These are phyloP conservation scores for Ogataea ganodermae DNA, from an alignment of 805 yeast genomes.

Conservation along the genomic window DNA sequence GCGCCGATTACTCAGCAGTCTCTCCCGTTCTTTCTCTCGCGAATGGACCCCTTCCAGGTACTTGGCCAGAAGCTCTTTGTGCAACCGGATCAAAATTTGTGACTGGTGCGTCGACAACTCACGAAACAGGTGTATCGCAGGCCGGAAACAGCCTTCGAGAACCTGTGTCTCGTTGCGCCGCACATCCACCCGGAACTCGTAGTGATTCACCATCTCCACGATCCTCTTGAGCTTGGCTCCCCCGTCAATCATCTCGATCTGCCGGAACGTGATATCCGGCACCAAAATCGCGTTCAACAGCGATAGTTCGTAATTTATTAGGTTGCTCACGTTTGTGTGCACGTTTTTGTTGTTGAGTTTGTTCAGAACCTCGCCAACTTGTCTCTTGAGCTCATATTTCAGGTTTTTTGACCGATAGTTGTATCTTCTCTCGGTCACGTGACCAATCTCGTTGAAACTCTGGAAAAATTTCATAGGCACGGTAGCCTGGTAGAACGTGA, in stretches of 20 bases:
- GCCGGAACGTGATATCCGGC: slow-evolving; percentile 19
- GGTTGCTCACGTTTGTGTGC: slow-evolving; percentile 29
- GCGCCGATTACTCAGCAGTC: slow-evolving; percentile 16
- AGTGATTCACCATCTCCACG: slow-evolving; percentile 15
- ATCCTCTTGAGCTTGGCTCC: slow-evolving; percentile 18
- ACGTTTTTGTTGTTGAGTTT: slow-evolving; percentile 36
- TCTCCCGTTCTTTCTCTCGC: slow-evolving; percentile 10
- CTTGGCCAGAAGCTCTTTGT: slow-evolving; percentile 18
- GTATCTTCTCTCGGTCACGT: slow-evolving; percentile 20
- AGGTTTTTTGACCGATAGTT: slow-evolving; percentile 39
- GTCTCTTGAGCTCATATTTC: slow-evolving; percentile 39
- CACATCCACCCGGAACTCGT: slow-evolving; percentile 20
- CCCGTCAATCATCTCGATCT: slow-evolving; percentile 12
- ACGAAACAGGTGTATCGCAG: slow-evolving; percentile 16
- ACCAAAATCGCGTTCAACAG: slow-evolving; percentile 20
- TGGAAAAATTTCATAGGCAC: slow-evolving; percentile 64
- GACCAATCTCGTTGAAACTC: slow-evolving; percentile 62
- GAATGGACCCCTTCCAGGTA: slow-evolving; percentile 10
- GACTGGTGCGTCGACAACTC: slow-evolving; percentile 9
- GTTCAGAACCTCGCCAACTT: slow-evolving; percentile 37
- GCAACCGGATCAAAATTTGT: slow-evolving; percentile 16
- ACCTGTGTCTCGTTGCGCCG: slow-evolving; percentile 11
- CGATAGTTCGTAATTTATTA: slow-evolving; percentile 28
- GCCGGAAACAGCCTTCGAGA: slow-evolving; percentile 14
- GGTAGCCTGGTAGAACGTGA: slow-evolving; percentile 48